A percentile compares a stretch with the other conserved stretches of the same genome.
Evolutionary conservation across 129 eudicot genomes (phyloP).

Genomic region (Flaveria sonorensis): DNA sequence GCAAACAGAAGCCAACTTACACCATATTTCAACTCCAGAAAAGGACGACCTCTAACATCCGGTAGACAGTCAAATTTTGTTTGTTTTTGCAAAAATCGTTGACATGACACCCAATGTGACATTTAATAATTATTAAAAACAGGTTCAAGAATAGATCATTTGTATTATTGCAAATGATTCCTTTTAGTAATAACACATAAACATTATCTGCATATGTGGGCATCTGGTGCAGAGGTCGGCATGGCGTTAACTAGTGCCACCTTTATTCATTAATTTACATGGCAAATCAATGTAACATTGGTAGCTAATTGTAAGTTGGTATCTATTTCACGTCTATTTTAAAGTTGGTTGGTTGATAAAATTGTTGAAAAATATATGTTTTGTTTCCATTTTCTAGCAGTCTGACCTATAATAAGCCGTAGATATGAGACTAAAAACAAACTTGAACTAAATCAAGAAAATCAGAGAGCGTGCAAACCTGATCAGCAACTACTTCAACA

Average conservation of each 20-base stretch:
- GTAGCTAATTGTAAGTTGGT: not conserved
- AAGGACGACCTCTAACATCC: not conserved
- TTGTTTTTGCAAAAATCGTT: not conserved
- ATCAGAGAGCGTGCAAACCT: slow-evolving; percentile 48
- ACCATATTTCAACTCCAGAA: not conserved
- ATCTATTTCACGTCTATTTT: not conserved
- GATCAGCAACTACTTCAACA: slow-evolving; percentile 99
- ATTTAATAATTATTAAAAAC: no score
- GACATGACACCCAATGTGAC: not conserved
- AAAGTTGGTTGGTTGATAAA: not conserved
- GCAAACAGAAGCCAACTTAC: not conserved
- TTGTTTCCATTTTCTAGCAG: not conserved
- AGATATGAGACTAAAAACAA: not conserved
- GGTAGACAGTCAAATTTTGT: not conserved
- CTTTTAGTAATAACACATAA: not conserved
- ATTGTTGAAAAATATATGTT: not conserved
- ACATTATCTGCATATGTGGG: not conserved
- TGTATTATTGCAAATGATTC: not conserved
- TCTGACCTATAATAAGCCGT: not conserved
- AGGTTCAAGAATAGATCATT: not conserved
- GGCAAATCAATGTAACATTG: not conserved
- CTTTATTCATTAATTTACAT: not conserved
- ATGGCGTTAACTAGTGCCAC: not conserved
- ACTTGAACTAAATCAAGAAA: not conserved
- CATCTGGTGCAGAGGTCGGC: not conserved